Base-by-base conservation (phyloP, 495 filamentous ascomycete genomes). In the Aspergillus egyptiacus region DNA sequence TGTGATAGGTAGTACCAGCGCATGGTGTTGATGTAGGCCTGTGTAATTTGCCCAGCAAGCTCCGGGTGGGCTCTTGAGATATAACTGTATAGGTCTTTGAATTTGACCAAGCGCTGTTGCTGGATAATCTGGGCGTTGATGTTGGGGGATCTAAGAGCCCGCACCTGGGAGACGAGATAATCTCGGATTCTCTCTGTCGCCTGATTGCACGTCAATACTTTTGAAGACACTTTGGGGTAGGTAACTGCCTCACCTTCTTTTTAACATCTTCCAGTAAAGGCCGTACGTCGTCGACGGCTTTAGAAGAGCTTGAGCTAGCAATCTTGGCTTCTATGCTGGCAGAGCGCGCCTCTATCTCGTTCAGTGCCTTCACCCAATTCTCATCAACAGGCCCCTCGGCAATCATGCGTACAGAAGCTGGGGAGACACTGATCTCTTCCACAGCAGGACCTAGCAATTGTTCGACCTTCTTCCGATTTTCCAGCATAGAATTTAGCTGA, bases 21-120 rank as follows among this genome's bases (percentile, higher is more conserved):
- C 91, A 98, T 96, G 6, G 93, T 98, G 68, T 96, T 95, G 66
- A 95, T 83, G 55, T 98, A 98, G 6, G 93, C 93, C 68, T 91
- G 87, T 15, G 80, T 81, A 54, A 97, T 95, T 60, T 96, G 86
- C 28, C 87, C 84, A 2, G 87, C 86, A 5, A 98, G 78, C 20
- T 78, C 71, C 1, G 83, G 71, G 55, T 97, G 89, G 48, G 88
- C 84, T 51, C 77, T 80, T 31, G 82, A 79, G 27, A 97, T 76
- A 60, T 96, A 98, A 22, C 77, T 74, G 66, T 84, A 98, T 1
- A 96, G 66, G 27, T 94, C 88, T 61, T 86, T 95, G 66, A 87
- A 93, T 53, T 79, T 81, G 52, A 96, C 74, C 65, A 98, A 86
- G 27, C 83, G 81, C 56, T 90, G 83, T 52, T 96, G 90, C 60